Conservation (phyloP, 441 rosid genomes). For the Francoa sonchifolia region DNA sequence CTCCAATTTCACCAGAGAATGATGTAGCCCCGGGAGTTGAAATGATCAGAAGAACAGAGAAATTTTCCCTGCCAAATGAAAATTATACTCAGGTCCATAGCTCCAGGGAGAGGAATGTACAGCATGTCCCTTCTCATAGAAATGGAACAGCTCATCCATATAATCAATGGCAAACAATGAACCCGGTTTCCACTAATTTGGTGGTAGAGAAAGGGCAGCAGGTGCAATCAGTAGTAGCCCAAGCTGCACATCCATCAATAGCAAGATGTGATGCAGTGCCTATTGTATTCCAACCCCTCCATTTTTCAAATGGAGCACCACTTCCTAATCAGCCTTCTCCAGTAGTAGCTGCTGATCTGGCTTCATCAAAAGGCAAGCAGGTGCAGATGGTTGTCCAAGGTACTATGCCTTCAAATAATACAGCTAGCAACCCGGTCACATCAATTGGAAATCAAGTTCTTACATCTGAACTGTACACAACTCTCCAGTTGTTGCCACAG, state of each 20-base stretch:
- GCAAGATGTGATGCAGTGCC: conserved; percentile 33
- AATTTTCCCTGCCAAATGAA: conserved; percentile 30
- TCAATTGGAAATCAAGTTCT: conserved; percentile 15
- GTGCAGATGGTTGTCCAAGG: conserved; percentile 13
- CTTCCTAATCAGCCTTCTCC: conserved; percentile 12
- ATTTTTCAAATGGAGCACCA: conserved; percentile 29
- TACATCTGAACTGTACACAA: conserved; percentile 17
- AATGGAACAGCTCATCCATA: conserved; percentile 21
- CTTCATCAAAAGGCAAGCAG: conserved; percentile 27
- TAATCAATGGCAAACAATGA: not conserved
- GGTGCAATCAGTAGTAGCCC: conserved; percentile 22
- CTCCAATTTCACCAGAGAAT: conserved; percentile 48
- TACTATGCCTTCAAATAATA: conserved; percentile 18
- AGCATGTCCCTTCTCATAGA: conserved; percentile 9
- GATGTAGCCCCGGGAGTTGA: conserved; percentile 61
- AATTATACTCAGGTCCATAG: conserved; percentile 15
- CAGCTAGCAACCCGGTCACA: conserved; percentile 15
- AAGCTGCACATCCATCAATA: conserved; percentile 18
- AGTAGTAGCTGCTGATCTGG: conserved; percentile 10
- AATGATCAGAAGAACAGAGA: conserved; percentile 49
- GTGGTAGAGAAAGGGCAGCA: conserved; percentile 23
- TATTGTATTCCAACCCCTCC: conserved; percentile 27
- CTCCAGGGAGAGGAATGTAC: conserved; percentile 19
- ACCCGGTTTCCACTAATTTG: conserved; percentile 12
- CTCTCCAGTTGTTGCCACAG: conserved; percentile 8